These are phyloP conservation scores for Spergularia azorica DNA, from an alignment of 179 eudicot species.

Conservation along the genomic window DNA sequence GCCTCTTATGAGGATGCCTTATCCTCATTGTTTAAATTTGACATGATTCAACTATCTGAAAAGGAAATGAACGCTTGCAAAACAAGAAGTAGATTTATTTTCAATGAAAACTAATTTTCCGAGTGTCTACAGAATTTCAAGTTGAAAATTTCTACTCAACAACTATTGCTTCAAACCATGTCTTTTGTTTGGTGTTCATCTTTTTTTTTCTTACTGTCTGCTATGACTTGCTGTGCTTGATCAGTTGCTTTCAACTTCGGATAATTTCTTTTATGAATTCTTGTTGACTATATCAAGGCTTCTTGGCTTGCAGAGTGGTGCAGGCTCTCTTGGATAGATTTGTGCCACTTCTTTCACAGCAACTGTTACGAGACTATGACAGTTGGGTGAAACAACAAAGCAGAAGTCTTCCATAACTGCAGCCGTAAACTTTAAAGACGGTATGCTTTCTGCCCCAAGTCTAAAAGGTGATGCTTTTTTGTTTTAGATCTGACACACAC, in stretches of 20 bases:
- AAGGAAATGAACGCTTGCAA: background rate
- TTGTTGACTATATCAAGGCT: slow-evolving; percentile 11
- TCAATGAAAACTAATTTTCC: background rate
- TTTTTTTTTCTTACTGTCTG: background rate
- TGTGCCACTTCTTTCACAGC: slow-evolving; percentile 71
- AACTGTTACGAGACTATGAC: slow-evolving; percentile 63
- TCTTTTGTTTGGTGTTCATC: background rate
- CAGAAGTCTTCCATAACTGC: slow-evolving; percentile 25
- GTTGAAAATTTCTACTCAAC: background rate
- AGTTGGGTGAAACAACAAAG: slow-evolving; percentile 56
- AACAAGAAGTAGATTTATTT: background rate
- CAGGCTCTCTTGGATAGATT: slow-evolving; percentile 83
- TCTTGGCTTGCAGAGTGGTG: slow-evolving; percentile 62
- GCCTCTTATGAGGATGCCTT: no score
- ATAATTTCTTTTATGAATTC: background rate
- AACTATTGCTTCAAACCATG: background rate
- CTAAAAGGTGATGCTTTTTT: background rate
- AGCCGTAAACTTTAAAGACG: slow-evolving; percentile 12
- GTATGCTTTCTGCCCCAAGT: slow-evolving; percentile 22
- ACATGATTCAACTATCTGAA: no score
- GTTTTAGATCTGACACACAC: background rate
- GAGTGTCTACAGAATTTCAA: background rate
- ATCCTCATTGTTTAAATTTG: no score
- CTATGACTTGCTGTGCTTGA: background rate
- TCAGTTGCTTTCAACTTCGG: background rate